Evolutionary conservation across 148 eudicot genomes (phyloP).

Genomic region (Chenopodium quinoa): DNA sequence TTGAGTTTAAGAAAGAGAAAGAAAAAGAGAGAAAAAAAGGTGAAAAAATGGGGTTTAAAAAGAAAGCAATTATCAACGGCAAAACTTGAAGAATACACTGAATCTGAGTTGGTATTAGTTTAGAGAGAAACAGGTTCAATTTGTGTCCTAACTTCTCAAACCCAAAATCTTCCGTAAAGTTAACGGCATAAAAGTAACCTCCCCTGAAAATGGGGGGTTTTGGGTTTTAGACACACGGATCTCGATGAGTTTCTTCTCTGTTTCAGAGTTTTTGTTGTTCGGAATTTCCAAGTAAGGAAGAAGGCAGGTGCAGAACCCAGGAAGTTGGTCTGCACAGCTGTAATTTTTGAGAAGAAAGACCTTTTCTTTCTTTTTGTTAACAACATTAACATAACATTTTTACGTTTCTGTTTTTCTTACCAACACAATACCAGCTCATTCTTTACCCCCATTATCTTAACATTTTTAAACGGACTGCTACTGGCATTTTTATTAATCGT

Average conservation of each 20-base stretch:
- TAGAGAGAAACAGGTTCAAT: neutral
- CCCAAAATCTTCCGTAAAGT: slow-evolving; percentile 31
- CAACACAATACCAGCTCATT: too few relatives aligned
- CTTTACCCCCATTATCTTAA: too few relatives aligned
- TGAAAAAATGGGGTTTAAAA: neutral
- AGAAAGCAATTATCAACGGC: slow-evolving; percentile 30
- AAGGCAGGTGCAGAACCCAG: neutral
- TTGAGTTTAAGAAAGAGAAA: neutral
- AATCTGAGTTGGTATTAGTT: too few relatives aligned
- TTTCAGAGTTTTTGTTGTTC: too few relatives aligned
- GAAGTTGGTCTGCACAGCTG: neutral
- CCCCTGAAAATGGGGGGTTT: too few relatives aligned
- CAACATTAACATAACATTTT: too few relatives aligned
- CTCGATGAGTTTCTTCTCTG: slow-evolving; percentile 12
- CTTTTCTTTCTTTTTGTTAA: too few relatives aligned
- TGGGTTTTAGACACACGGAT: slow-evolving; percentile 23
- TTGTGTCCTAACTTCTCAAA: neutral
- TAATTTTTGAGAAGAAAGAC: too few relatives aligned
- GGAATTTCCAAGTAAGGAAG: neutral
- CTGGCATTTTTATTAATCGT: too few relatives aligned
- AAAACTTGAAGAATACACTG: slow-evolving; percentile 31
- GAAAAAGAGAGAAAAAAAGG: neutral
- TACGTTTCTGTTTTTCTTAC: too few relatives aligned
- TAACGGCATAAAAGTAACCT: slow-evolving; percentile 25
- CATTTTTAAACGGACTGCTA: too few relatives aligned